Base-by-base conservation (phyloP, 2,329 filamentous ascomycete genomes). In the Penicillium sp. region DNA sequence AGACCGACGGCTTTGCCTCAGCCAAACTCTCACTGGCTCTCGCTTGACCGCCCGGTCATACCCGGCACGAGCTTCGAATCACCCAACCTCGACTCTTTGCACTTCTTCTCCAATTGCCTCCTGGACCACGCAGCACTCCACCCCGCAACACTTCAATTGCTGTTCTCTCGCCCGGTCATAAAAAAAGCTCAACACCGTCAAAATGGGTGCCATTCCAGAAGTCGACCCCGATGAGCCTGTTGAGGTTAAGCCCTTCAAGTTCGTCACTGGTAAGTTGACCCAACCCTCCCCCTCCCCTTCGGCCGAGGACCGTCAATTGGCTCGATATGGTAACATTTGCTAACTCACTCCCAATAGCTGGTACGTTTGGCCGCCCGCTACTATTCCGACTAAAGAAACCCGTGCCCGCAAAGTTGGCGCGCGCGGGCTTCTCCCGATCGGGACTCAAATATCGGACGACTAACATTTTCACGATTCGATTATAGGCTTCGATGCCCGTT, bases 191-290 rank as follows among this genome's bases (percentile, higher is more conserved):
- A 53, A 52, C 47, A 54, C 54, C 49, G 75, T 74, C 81, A 90
- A 76, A 65, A 98, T 98, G 91, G 86, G 90, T 73, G 88, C 94
- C 77, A 74, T 75, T 66, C 71, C 73, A 57, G 68, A 72, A 59
- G 66, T 65, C 51, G 85, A 88, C 59, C 70, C 73, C 67, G 88
- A 88, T 70, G 85, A 88, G 68, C 79, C 82, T 69, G 83, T 83
- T 69, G 87, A 95, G 74, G 96, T 90, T 77, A 98, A 96, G 85
- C 94, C 94, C 76, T 98, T 98, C 86, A 98, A 98, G 87, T 97
- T 97, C 79, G 93, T 97, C 70, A 97, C 91, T 78, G 91, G 90
- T 95, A 82, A 74, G 88, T 63, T 59, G 51, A 48, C 54, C 24
- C 49, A 49, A 49, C 49, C 46, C 44, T 48, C 42, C 52, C 50